phyloP scores from a whole-genome alignment of 805 yeast genomes.

The Barnettozyma californica region DNA sequence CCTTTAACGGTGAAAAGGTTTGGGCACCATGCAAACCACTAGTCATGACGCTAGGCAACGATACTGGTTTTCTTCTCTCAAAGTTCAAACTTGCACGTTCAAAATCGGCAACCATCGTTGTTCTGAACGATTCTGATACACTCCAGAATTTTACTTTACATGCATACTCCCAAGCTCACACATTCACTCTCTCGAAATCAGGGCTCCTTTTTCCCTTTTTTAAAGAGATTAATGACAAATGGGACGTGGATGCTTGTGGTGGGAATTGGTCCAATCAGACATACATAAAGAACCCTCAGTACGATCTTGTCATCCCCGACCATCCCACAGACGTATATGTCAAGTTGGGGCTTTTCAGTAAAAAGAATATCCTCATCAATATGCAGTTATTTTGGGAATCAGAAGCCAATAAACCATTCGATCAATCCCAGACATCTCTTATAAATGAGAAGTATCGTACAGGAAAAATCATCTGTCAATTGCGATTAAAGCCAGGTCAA shows the following conservation, averaged over 20 bases:
- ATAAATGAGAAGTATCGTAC: conserved; percentile 32
- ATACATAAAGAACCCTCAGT: conserved; percentile 54
- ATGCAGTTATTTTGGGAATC: conserved; percentile 40
- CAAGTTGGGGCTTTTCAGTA: conserved; percentile 21
- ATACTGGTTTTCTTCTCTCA: conserved; percentile 36
- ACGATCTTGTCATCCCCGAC: conserved; percentile 28
- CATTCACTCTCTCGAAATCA: conserved; percentile 29
- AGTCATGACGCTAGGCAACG: conserved; percentile 20
- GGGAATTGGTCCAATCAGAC: conserved; percentile 48
- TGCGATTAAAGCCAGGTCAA: conserved; percentile 29
- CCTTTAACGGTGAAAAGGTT: conserved; percentile 28
- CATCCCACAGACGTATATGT: conserved; percentile 16
- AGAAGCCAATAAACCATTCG: conserved; percentile 25
- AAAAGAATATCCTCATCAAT: conserved; percentile 31
- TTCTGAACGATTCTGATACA: conserved; percentile 9
- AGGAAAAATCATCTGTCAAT: conserved; percentile 17
- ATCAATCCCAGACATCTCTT: conserved; percentile 28
- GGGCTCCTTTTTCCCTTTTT: conserved; percentile 19
- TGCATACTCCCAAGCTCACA: conserved; percentile 8
- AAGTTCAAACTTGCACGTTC: conserved; percentile 28
- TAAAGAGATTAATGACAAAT: conserved; percentile 31
- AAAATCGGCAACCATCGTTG: conserved; percentile 27
- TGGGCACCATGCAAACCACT: conserved; percentile 12
- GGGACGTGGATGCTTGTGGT: conserved; percentile 44
- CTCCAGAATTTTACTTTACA: conserved; percentile 21